Percentiles rank a stretch among this genome's conserved stretches.
Conservation (phyloP, 208 protist genomes). For the Leishmania arabica region DNA sequence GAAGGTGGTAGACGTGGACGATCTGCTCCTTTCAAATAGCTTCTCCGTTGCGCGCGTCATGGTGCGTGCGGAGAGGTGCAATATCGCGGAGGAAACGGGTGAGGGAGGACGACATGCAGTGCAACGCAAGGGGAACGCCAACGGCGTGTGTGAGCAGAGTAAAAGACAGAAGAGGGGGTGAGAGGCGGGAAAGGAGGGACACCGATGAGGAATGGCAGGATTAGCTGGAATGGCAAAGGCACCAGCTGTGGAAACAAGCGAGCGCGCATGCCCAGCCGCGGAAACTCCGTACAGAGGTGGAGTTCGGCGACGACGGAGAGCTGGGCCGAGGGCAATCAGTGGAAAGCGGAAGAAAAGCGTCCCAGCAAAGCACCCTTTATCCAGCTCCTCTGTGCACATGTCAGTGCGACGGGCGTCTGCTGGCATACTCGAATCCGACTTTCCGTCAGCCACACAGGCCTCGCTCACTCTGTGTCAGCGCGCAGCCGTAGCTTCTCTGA, state of each 20-base stretch:
- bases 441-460: background rate
- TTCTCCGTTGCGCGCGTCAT: background rate
- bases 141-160: background rate
- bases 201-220: background rate
- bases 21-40: background rate
- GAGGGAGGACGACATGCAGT: background rate
- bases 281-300: background rate
- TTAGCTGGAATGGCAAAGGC: background rate
- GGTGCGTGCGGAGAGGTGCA: background rate
- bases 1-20: background rate
- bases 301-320: background rate
- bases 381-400: background rate
- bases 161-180: background rate
- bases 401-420: background rate
- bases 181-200: background rate
- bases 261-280: no score
- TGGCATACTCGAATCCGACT: background rate
- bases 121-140: background rate
- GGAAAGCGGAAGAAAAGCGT: background rate
- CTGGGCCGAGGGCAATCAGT: background rate
- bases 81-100: background rate
- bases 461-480: background rate
- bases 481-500: background rate
- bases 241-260: background rate
- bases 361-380: background rate